phyloP scores from a whole-genome alignment of 148 eudicot species.

The Fagopyrum homotropicum region DNA sequence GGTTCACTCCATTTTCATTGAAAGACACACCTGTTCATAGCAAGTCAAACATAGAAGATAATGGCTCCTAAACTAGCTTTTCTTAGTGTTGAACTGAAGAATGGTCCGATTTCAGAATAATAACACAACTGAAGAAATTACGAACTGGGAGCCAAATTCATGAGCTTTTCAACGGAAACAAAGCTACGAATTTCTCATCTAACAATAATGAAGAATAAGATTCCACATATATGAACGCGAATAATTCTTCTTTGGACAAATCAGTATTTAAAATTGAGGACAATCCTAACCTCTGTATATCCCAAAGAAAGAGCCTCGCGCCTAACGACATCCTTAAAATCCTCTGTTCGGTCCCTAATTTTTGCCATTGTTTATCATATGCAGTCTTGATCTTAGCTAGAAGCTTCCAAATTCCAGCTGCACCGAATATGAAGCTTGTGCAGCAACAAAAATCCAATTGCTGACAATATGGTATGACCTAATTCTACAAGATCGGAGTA shows the following conservation, averaged over 20 bases:
- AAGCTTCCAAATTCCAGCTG: not conserved
- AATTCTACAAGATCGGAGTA: too few relatives aligned
- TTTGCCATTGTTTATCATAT: slow-evolving; percentile 43
- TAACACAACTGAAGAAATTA: not conserved
- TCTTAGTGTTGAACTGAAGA: too few relatives aligned
- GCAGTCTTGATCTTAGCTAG: slow-evolving; percentile 2
- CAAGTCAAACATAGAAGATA: too few relatives aligned
- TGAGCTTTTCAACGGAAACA: not conserved
- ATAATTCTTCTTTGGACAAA: not conserved
- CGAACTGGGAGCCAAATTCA: not conserved
- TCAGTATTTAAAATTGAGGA: not conserved
- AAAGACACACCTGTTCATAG: too few relatives aligned
- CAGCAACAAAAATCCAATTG: not conserved
- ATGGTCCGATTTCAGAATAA: not conserved
- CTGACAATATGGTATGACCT: not conserved
- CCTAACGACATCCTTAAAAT: slow-evolving; percentile 77
- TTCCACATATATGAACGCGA: not conserved
- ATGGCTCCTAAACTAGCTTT: too few relatives aligned
- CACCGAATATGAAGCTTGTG: not conserved
- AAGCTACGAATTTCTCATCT: not conserved
- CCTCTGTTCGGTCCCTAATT: slow-evolving; percentile 79
- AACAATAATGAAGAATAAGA: not conserved
- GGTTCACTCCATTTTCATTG: too few relatives aligned
- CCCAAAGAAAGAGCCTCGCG: slow-evolving; percentile 70
- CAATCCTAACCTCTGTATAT: slow-evolving; percentile 72